Percentiles rank a stretch among this genome's conserved stretches.
Evolutionary conservation across 2,329 filamentous ascomycete species (phyloP).

Genomic region (Aspergillus brasiliensis): DNA sequence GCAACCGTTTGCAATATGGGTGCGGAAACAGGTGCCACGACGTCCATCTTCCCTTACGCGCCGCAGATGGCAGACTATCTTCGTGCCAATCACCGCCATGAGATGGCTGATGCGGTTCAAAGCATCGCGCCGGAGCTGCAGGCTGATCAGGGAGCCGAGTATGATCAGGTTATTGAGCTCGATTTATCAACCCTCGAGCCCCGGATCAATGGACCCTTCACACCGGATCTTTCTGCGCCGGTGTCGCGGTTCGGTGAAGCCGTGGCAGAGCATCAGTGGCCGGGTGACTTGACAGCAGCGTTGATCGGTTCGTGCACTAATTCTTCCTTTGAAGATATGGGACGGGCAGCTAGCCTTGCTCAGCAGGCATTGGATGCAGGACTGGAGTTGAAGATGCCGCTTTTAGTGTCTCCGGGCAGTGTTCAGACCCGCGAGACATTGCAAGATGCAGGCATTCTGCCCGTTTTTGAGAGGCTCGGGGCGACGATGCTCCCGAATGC

Average conservation of each 20-base stretch:
- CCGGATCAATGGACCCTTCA: not conserved
- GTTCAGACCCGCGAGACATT: not conserved
- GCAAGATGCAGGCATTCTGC: not conserved
- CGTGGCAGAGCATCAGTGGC: not conserved
- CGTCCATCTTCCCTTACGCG: not conserved
- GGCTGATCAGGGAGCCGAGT: not conserved
- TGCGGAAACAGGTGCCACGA: not conserved
- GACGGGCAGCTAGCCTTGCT: not conserved
- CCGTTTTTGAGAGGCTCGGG: not conserved
- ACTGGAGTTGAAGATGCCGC: not conserved
- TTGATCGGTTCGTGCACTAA: not conserved
- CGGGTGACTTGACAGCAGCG: not conserved
- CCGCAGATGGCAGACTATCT: not conserved
- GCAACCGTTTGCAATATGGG: constrained; percentile 2
- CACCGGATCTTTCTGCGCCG: not conserved
- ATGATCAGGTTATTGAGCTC: not conserved
- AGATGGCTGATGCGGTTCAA: not conserved
- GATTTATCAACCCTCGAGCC: not conserved
- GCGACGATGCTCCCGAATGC: not conserved
- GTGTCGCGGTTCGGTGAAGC: not conserved
- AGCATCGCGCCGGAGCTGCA: not conserved
- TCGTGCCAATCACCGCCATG: not conserved
- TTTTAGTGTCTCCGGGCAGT: not conserved
- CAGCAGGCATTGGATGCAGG: not conserved
- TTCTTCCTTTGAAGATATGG: constrained; percentile 2